A percentile compares a stretch with the other conserved stretches of the same genome.
These are phyloP conservation scores for Leccinum angustisporum DNA, from an alignment of 1,284 basidiomycete genomes.

Conservation along the genomic window DNA sequence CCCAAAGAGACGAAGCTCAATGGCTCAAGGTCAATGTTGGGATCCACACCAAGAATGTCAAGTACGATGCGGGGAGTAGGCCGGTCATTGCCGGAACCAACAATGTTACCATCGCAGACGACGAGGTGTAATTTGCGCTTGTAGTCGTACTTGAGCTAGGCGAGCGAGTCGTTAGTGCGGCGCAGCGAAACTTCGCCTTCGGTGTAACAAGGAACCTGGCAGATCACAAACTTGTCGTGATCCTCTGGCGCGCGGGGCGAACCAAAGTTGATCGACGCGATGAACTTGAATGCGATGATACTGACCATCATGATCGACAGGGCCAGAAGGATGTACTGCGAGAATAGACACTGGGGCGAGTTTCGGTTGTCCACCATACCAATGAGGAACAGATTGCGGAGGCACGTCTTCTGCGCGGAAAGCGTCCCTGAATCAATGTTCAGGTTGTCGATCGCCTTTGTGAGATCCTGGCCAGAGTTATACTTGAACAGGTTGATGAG, in stretches of 20 bases:
- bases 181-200: conserved; percentile 34
- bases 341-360: background rate
- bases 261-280: background rate
- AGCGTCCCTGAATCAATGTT: background rate
- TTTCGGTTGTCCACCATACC: background rate
- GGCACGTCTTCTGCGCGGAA: background rate
- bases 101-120: conserved; percentile 98
- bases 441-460: conserved; percentile 59
- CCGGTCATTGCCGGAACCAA: conserved; percentile 92
- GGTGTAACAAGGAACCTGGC: background rate
- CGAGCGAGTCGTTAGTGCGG: conserved; percentile 84
- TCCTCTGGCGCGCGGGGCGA: background rate
- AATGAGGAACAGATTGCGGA: background rate
- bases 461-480: background rate
- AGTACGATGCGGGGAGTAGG: conserved; percentile 93
- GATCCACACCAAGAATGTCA: conserved; percentile 94
- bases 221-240: conserved; percentile 1
- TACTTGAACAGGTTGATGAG: conserved; percentile 41
- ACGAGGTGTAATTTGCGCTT: conserved; percentile 83
- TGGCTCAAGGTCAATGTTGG: conserved; percentile 92
- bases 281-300: background rate
- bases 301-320: background rate
- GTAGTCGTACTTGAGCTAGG: conserved; percentile 31
- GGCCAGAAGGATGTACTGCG: background rate
- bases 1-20: conserved; percentile 93